Conservation (phyloP, 345 rosid species). For the Leavenworthia alabamica region DNA sequence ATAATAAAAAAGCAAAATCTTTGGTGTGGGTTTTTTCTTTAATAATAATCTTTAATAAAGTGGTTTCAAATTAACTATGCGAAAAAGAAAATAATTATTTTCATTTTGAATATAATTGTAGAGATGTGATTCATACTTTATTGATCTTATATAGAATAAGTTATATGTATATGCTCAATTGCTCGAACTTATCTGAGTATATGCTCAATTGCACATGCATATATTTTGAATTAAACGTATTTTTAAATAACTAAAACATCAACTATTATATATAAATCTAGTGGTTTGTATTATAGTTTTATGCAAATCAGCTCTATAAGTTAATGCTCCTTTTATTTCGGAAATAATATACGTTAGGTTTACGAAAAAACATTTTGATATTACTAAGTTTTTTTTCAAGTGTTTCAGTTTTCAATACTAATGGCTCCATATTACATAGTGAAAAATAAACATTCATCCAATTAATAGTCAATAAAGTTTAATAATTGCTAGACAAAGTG, state of each 20-base stretch:
- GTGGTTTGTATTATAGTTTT: not conserved
- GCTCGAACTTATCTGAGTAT: constrained; percentile 12
- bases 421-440: constrained; percentile 1
- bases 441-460: constrained; percentile 1
- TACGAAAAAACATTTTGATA: not conserved
- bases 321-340: too few species aligned
- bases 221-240: not conserved
- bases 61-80: constrained; percentile 32
- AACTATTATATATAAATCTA: not conserved
- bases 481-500: constrained; percentile 19
- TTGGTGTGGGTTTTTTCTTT: constrained; percentile 31
- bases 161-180: constrained; percentile 30
- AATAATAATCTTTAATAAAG: constrained; percentile 42
- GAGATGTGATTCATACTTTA: constrained; percentile 22
- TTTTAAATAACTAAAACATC: not conserved
- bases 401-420: not conserved
- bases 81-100: constrained; percentile 17
- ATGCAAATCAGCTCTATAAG: not conserved
- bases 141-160: constrained; percentile 24
- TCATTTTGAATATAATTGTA: constrained; percentile 7
- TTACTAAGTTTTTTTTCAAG: constrained; percentile 2
- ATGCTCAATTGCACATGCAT: too few species aligned
- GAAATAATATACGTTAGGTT: not conserved
- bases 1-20: constrained; percentile 35
- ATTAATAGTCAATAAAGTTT: not conserved